phyloP scores from a whole-genome alignment of 1,284 basidiomycete genomes.

The Sparassis latifolia region DNA sequence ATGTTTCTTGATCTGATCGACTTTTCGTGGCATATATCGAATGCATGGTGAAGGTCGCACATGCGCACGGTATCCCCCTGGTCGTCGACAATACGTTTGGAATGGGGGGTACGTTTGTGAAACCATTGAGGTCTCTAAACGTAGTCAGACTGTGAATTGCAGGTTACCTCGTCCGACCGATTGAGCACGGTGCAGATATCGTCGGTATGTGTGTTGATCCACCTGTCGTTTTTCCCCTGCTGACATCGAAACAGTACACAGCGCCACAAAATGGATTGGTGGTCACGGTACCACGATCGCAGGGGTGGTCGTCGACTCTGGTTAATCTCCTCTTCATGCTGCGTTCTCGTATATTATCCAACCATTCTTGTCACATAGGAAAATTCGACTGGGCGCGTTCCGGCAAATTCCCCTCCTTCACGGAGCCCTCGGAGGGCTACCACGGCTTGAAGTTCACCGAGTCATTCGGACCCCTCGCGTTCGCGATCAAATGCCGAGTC shows the following conservation, averaged over 20 bases:
- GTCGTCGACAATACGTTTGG: slow-evolving; percentile 92
- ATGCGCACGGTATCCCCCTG: slow-evolving; percentile 69
- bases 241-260: slow-evolving; percentile 48
- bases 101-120: slow-evolving; percentile 51
- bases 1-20: background rate
- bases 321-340: slow-evolving; percentile 22
- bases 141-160: background rate
- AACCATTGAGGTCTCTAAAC: background rate
- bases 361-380: slow-evolving; percentile 31
- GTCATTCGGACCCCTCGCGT: slow-evolving; percentile 70
- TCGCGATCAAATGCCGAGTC: slow-evolving; percentile 67
- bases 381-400: slow-evolving; percentile 83
- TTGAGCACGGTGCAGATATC: slow-evolving; percentile 77
- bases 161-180: slow-evolving; percentile 71
- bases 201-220: slow-evolving; percentile 37
- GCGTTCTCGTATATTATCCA: background rate
- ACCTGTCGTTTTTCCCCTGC: background rate
- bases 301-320: slow-evolving; percentile 78
- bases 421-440: slow-evolving; percentile 78
- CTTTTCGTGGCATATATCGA: slow-evolving; percentile 5
- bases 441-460: slow-evolving; percentile 74
- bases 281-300: slow-evolving; percentile 87
- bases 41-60: slow-evolving; percentile 39
- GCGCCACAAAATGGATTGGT: slow-evolving; percentile 89
- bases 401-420: slow-evolving; percentile 79